A percentile compares a stretch with the other conserved stretches of the same genome.
These are phyloP conservation scores for Clitoria ternatea DNA, from an alignment of 306 rosid species.

Conservation along the genomic window DNA sequence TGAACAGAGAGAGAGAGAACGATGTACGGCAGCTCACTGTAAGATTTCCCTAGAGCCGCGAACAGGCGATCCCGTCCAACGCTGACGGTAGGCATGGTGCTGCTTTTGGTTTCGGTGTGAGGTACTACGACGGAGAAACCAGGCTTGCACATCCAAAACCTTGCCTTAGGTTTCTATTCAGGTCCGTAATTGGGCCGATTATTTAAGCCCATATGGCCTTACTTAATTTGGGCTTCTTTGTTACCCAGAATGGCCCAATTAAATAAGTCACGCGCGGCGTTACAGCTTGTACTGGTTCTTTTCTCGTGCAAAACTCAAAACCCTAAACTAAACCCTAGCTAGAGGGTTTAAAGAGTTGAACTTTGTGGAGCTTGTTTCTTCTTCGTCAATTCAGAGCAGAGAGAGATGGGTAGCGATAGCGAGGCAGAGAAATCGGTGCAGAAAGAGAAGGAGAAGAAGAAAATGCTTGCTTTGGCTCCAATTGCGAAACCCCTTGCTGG, in stretches of 20 bases:
- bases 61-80: conserved; percentile 85
- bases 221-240: neutral
- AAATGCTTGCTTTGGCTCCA: conserved; percentile 63
- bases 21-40: conserved; percentile 53
- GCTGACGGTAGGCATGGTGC: conserved; percentile 79
- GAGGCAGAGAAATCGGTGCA: conserved; percentile 65
- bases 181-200: neutral
- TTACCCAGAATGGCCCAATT: neutral
- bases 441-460: conserved; percentile 84
- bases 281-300: neutral
- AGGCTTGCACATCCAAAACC: neutral
- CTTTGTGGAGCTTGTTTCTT: neutral
- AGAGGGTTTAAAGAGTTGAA: neutral
- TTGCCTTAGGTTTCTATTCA: neutral
- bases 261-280: neutral
- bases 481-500: conserved; percentile 97
- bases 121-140: neutral
- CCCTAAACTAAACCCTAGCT: conserved; percentile 14
- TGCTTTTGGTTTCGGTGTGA: conserved; percentile 2
- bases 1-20: neutral
- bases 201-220: neutral
- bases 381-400: neutral
- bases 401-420: conserved; percentile 70
- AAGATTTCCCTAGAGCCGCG: conserved; percentile 63
- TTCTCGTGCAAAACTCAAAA: neutral